These are phyloP conservation scores for Tranzscheliella williamsii DNA, from an alignment of 1,284 basidiomycete genomes.

Conservation along the genomic window DNA sequence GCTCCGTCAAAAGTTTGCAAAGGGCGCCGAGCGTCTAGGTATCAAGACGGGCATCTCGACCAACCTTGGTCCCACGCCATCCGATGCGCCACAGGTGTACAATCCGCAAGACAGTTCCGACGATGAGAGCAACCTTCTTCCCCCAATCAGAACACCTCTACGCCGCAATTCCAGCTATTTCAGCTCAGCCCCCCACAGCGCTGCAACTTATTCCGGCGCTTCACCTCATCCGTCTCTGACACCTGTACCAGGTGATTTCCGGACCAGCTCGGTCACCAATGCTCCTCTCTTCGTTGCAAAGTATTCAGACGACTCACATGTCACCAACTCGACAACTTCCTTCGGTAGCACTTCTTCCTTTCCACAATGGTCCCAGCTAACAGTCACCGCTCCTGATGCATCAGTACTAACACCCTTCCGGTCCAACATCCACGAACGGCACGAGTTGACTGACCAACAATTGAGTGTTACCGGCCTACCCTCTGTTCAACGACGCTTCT, in stretches of 20 bases:
- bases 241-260: constrained; percentile 23
- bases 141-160: constrained; percentile 17
- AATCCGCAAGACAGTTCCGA: constrained; percentile 34
- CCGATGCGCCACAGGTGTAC: constrained; percentile 18
- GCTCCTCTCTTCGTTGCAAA: constrained; percentile 48
- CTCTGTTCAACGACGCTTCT: constrained; percentile 14
- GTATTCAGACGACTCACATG: constrained; percentile 6
- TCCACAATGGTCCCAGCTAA: neutral
- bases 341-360: neutral
- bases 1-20: constrained; percentile 47
- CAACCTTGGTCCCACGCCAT: constrained; percentile 9
- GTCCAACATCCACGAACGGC: no score
- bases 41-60: constrained; percentile 33
- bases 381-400: neutral
- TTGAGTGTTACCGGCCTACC: neutral
- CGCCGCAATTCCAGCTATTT: constrained; percentile 34
- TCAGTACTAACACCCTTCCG: no score
- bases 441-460: no score
- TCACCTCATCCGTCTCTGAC: constrained; percentile 20
- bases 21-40: constrained; percentile 43
- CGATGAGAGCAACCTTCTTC: constrained; percentile 9
- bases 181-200: constrained; percentile 17
- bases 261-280: constrained; percentile 47
- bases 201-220: constrained; percentile 3
- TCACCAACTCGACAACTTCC: neutral